A percentile compares a stretch with the other conserved stretches of the same genome.
phyloP scores from a whole-genome alignment of 768 basidiomycete genomes.

The Clitopilus passeckerianus region DNA sequence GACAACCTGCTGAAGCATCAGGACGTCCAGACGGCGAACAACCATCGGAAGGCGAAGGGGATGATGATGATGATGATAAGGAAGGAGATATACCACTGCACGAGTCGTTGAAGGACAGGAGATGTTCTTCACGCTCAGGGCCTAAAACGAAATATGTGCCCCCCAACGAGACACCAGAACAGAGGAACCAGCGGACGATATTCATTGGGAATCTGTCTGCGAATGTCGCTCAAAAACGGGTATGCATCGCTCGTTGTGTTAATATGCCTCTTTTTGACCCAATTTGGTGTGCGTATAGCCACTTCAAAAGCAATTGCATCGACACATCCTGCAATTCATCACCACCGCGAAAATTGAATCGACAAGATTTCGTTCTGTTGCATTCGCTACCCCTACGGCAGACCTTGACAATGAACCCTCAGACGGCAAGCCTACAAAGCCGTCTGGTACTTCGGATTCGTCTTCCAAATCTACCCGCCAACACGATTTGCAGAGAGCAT shows the following conservation, averaged over 20 bases:
- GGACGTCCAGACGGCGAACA: no score
- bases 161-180: conserved; percentile 64
- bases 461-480: conserved; percentile 29
- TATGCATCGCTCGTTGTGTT: conserved; percentile 37
- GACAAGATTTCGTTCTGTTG: conserved; percentile 87
- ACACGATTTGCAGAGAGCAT: conserved; percentile 56
- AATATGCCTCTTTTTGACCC: no score
- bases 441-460: conserved; percentile 13
- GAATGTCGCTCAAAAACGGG: conserved; percentile 73
- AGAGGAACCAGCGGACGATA: conserved; percentile 76
- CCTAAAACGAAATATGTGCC: conserved; percentile 49
- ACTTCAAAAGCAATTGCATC: conserved; percentile 67
- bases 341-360: conserved; percentile 86
- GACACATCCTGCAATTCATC: conserved; percentile 69
- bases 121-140: conserved; percentile 11
- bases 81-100: conserved; percentile 37
- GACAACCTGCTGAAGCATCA: neutral
- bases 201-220: conserved; percentile 89
- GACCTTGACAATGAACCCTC: conserved; percentile 40
- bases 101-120: conserved; percentile 45
- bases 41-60: conserved; percentile 9
- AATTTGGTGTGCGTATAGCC: conserved; percentile 40
- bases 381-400: conserved; percentile 80
- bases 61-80: conserved; percentile 5
- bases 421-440: conserved; percentile 22